phyloP scores from a whole-genome alignment of 164 flowering plant genomes.

The Cinnamomum micranthum region DNA sequence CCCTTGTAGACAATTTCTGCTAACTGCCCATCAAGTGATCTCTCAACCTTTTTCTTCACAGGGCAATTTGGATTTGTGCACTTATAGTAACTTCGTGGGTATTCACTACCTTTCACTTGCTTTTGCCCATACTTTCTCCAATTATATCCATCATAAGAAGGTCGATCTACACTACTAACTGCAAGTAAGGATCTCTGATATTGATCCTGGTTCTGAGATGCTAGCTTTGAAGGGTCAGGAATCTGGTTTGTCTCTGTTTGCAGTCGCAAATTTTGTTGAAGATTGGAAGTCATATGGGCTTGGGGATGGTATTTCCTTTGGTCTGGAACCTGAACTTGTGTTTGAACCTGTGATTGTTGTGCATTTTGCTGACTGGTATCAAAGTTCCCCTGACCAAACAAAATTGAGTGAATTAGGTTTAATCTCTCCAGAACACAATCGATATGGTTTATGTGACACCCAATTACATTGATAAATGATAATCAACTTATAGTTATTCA shows the following conservation, averaged over 20 bases:
- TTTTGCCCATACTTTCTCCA: constrained; percentile 99
- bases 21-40: constrained; percentile 78
- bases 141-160: constrained; percentile 84
- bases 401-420: constrained; percentile 4
- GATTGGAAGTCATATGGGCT: constrained; percentile 28
- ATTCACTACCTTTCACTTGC: constrained; percentile 97
- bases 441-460: background rate
- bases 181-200: constrained; percentile 28
- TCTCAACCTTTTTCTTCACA: constrained; percentile 90
- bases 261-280: constrained; percentile 19
- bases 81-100: constrained; percentile 87
- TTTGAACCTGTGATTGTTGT: constrained; percentile 27
- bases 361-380: constrained; percentile 13
- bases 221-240: constrained; percentile 21
- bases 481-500: background rate
- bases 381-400: constrained; percentile 46
- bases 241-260: constrained; percentile 27
- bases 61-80: constrained; percentile 92
- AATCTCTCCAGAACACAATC: background rate
- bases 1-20: constrained; percentile 95
- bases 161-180: constrained; percentile 40
- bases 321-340: constrained; percentile 28
- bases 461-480: background rate
- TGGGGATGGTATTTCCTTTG: constrained; percentile 25
- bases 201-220: constrained; percentile 35